Base-by-base conservation (phyloP, 495 filamentous ascomycete species). In the Parmelia sp. region DNA sequence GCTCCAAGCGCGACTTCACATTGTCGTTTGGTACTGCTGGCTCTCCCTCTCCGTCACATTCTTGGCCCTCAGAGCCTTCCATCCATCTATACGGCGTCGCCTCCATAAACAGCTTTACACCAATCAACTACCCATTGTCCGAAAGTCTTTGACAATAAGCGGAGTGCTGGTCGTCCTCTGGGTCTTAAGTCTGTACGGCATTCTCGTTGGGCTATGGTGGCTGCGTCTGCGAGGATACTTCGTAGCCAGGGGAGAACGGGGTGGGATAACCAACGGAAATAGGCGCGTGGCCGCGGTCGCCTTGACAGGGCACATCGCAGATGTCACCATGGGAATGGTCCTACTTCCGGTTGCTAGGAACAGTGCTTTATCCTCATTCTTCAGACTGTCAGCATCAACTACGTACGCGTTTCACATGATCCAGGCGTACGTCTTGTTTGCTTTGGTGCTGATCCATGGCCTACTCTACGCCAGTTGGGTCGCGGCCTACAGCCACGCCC, bases 241-340 rank as follows among this genome's bases (percentile, higher is more conserved):
- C 51, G 57, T 62, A 25, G 17, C 61, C 3, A 39, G 73, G 23
- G 66, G 64, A 15, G 23, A 53, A 15, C 60, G 47, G 31, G 68
- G 70, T 39, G 72, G 67, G 17, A 58, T 72, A 15, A 31, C 23
- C 1, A 29, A 51, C 44, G 72, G 69, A 15, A 66, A 64, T 11
- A 60, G 55, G 27, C 45, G 63, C 23, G 65, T 74, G n/a, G 73
- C 72, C 36, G 73, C 73, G 19, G 62, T 71, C 19, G 72, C 68
- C 1, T 49, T 74, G 57, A 74, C 73, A 49, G 73, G 73, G 15
- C 73, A 74, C 8, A 11, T 55, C 51, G 31, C 27, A 11, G 73
- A 73, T 55, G 67, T 74, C 27, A 72, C 73, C 14, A 72, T 74
- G 72, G 73, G 73, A 15, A 73, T 74, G 73, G 70, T 69, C 3